Evolutionary conservation across 495 filamentous ascomycete genomes (phyloP).

Genomic region (Neurospora cerealis): DNA sequence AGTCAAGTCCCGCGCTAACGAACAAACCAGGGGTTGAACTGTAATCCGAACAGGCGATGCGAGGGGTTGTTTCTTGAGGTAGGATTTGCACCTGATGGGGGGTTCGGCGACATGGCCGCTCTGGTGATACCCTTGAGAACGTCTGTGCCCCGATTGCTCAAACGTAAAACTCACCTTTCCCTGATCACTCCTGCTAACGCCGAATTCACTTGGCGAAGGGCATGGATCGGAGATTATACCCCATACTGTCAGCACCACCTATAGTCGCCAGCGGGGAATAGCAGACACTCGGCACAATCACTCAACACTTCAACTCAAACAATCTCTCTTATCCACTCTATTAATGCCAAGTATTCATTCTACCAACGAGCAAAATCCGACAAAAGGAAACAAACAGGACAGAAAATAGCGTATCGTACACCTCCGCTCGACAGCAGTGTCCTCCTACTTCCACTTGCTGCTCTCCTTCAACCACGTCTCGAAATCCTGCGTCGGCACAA

Average conservation of each 20-base stretch:
- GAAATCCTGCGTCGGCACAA: constrained; percentile 49
- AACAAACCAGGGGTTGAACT: too few species aligned
- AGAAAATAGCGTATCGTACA: not conserved
- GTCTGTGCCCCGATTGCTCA: not conserved
- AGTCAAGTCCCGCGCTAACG: too few species aligned
- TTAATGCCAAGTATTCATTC: too few species aligned
- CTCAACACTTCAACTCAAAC: not conserved
- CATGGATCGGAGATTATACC: too few species aligned
- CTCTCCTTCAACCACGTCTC: constrained; percentile 50
- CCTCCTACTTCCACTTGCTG: constrained; percentile 25
- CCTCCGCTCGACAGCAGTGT: not conserved
- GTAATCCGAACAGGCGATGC: not conserved
- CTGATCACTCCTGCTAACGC: not conserved
- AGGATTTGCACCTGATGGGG: not conserved
- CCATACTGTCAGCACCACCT: too few species aligned
- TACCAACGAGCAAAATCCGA: not conserved
- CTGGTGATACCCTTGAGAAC: not conserved
- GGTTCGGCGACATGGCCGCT: not conserved
- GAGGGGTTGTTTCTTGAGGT: not conserved
- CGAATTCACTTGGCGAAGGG: not conserved
- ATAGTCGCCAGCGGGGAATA: not conserved
- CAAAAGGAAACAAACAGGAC: not conserved
- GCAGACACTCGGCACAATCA: not conserved
- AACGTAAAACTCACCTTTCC: not conserved
- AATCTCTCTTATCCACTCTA: not conserved